Evolutionary conservation across 495 filamentous ascomycete genomes (phyloP), one percentile per base, ranked within the genome.

Genomic region (Polyplosphaeria fusca): DNA sequence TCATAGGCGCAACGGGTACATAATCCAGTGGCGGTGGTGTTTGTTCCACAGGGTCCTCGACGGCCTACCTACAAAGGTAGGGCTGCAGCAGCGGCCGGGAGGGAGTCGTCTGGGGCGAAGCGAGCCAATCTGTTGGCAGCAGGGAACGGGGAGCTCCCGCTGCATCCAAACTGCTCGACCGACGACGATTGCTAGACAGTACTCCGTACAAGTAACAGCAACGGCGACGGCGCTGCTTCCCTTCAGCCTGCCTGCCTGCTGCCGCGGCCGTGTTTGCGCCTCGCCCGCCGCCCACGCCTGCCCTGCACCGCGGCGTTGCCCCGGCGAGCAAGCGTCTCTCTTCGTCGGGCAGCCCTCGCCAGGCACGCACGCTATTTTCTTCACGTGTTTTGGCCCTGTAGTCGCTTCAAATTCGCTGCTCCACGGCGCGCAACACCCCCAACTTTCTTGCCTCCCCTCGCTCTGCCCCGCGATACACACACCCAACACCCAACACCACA

Each of bases 331-430:
- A 12, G 2, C 30, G 7, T 12, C 14, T 51, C 24, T 25, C 28
- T 19, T n/a, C 12, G n/a, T n/a, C n/a, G n/a, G n/a, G n/a, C n/a
- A n/a, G n/a, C n/a, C n/a, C n/a, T n/a, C n/a, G n/a, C n/a, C n/a
- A n/a, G n/a, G n/a, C n/a, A n/a, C n/a, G n/a, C n/a, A n/a, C n/a
- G n/a, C n/a, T n/a, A n/a, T n/a, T 35, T 35, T 35, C 38, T 65
- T 65, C 62, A 65, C 63, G 63, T 65, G 63, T 54, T 64, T 65
- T 25, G 49, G 46, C 47, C 46, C 51, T 60, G 27, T 27, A 53
- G 56, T 65, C 61, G 61, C 61, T 65, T 65, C 61, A 60, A 59
- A 60, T 55, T 60, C 56, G 51, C 61, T 60, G 56, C 19, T 35
- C 55, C 35, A 25, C 47, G 49, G 47, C 43, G 37, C 19, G 30